Evolutionary conservation across 1,284 basidiomycete genomes (phyloP).

Genomic region (Melanopsichium pennsylvanicum): DNA sequence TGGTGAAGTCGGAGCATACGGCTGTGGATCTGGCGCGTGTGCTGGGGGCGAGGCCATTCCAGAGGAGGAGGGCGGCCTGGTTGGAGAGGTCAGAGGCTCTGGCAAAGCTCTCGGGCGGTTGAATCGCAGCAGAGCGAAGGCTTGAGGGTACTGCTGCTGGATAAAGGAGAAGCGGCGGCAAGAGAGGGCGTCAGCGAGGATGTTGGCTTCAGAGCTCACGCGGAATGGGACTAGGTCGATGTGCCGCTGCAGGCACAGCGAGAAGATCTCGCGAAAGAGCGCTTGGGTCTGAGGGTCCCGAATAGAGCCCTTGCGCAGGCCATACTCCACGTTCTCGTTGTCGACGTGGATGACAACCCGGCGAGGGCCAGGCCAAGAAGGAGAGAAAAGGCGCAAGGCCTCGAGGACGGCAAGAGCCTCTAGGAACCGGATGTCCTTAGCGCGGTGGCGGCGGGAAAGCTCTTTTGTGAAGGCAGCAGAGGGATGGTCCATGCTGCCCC

Average conservation of each 20-base stretch:
- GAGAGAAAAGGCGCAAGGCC: background rate
- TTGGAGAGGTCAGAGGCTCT: too few relatives aligned
- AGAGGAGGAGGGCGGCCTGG: too few relatives aligned
- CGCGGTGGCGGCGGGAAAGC: background rate
- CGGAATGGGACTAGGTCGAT: background rate
- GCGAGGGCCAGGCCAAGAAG: background rate
- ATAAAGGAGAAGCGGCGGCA: background rate
- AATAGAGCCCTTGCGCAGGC: background rate
- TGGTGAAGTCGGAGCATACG: too few relatives aligned
- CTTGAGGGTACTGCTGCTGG: too few relatives aligned
- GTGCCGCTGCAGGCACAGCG: background rate
- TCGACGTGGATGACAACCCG: background rate
- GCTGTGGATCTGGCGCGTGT: too few relatives aligned
- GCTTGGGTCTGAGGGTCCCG: background rate
- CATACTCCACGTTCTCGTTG: background rate
- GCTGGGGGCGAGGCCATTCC: too few relatives aligned
- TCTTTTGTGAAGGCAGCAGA: background rate
- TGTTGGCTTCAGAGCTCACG: background rate
- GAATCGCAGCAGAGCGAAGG: too few relatives aligned
- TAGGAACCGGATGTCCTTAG: conserved; percentile 3
- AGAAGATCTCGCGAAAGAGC: background rate
- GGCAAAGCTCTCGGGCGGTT: too few relatives aligned
- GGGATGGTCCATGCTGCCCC: background rate
- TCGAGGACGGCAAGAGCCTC: conserved; percentile 1
- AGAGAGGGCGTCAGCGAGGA: background rate